Base-by-base conservation (phyloP, 371 early-diverging fungal species). In the Mucor velutinosus region DNA sequence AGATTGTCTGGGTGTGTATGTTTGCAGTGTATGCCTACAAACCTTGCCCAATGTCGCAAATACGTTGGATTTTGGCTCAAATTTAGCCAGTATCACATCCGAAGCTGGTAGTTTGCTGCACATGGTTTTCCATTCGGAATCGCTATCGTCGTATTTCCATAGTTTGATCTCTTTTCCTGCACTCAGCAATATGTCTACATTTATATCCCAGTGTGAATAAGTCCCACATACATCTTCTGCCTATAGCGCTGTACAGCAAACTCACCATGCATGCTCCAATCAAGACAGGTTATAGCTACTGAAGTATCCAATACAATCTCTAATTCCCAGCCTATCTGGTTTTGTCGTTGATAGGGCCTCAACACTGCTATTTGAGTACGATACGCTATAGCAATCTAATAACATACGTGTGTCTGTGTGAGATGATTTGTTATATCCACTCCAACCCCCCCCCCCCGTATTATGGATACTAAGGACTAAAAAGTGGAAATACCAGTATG, bases 11-110 rank as follows among this genome's bases (percentile, higher is more conserved):
- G 30, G 6, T 33, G 33, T 33, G 7, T 8, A 7, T 33, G 4
- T 30, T 30, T 30, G 15, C 4, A 6, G 17, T 12, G 1, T n/a
- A 6, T 4, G 19, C 45, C 2, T 33, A 68, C 23, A 21, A 83
- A 91, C 92, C 76, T 87, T 77, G 45, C 89, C 83, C 64, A 89
- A 66, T 0, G 91, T 87, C 8, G 90, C 90, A 79, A 93, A 88
- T 58, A 89, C 70, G n/a, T 66, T 77, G n/a, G 86, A 86, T 65
- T 86, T 87, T 1, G 92, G 91, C 7, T 90, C 88, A 71, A 89
- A 89, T 64, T 90, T 81, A 10, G 86, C 84, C 27, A 81, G 64
- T 14, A 67, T 70, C 15, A 78, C 55, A 8, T 69, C 51, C 3
- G 71, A 63, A 1, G 76, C 72, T 15, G 77, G 71, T 37, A 77